Conservation (phyloP, 345 rosid species). For the Anacardium occidentale region DNA sequence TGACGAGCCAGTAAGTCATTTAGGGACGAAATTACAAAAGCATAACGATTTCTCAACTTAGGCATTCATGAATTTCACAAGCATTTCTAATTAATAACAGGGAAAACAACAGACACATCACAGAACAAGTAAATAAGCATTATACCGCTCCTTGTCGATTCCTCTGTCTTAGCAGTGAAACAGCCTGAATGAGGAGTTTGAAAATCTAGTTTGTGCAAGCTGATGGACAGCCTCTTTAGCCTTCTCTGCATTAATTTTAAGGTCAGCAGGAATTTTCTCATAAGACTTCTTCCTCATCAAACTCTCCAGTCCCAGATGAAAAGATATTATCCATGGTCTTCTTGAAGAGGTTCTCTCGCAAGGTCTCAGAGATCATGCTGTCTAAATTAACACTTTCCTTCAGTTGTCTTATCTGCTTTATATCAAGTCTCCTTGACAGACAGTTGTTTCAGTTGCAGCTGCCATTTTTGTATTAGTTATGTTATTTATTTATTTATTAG, state of each 20-base stretch:
- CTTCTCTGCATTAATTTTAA: conserved; percentile 66
- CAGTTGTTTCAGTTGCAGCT: conserved; percentile 84
- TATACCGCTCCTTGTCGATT: conserved; percentile 69
- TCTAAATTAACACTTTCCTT: conserved; percentile 82
- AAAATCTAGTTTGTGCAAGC: conserved; percentile 54
- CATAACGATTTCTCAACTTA: conserved; percentile 4
- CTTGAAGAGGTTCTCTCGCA: conserved; percentile 78
- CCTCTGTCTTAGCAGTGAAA: conserved; percentile 77
- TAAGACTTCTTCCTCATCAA: conserved; percentile 86
- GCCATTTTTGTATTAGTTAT: conserved; percentile 87
- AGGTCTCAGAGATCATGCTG: conserved; percentile 69
- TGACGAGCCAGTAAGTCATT: conserved; percentile 89
- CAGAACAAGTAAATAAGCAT: not conserved
- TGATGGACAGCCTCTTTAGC: conserved; percentile 52
- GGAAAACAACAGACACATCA: not conserved
- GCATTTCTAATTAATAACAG: conserved; percentile 2
- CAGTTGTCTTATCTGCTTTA: conserved; percentile 87
- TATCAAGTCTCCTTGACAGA: conserved; percentile 68
- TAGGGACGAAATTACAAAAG: conserved; percentile 59
- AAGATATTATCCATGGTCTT: conserved; percentile 86
- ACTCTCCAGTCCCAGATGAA: conserved; percentile 97
- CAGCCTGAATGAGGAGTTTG: conserved; percentile 86
- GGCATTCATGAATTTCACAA: not conserved
- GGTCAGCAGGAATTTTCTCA: conserved; percentile 78
- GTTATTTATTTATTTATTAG: conserved; percentile 78